Percentiles rank a stretch among this genome's conserved stretches.
phyloP scores from a whole-genome alignment of 352 stramenopile species.

The Pythium periplocum region DNA sequence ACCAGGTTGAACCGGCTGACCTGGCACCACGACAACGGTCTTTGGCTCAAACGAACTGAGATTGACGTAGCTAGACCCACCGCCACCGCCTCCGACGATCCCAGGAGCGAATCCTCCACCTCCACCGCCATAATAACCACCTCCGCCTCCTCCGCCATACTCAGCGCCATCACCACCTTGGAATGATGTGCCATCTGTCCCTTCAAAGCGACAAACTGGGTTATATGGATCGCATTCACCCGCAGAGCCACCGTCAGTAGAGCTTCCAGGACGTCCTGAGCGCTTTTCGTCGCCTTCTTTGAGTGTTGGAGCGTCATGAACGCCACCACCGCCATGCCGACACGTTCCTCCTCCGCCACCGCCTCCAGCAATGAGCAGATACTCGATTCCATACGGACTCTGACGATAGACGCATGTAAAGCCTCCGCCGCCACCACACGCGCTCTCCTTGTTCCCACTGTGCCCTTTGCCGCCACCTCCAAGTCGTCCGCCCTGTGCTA shows the following conservation, averaged over 20 bases:
- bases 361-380: constrained; percentile 57
- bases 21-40: constrained; percentile 37
- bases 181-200: constrained; percentile 36
- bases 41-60: constrained; percentile 28
- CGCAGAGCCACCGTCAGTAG: constrained; percentile 31
- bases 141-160: constrained; percentile 62
- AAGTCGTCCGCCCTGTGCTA: constrained; percentile 34
- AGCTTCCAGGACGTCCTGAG: constrained; percentile 40
- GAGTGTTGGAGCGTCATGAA: constrained; percentile 15
- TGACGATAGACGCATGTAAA: constrained; percentile 70
- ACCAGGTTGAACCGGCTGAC: constrained; percentile 29
- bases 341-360: constrained; percentile 67
- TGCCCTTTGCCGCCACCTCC: constrained; percentile 47
- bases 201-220: constrained; percentile 56
- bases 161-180: constrained; percentile 66
- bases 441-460: constrained; percentile 63
- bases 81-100: constrained; percentile 60
- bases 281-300: constrained; percentile 42
- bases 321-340: constrained; percentile 48
- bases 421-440: constrained; percentile 58
- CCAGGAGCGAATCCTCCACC: constrained; percentile 65
- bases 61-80: constrained; percentile 65
- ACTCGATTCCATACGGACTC: constrained; percentile 57
- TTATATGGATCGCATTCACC: constrained; percentile 57
- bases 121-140: constrained; percentile 58